Base-by-base conservation (phyloP, 257 asterid species). In the Solanum stenotomum region DNA sequence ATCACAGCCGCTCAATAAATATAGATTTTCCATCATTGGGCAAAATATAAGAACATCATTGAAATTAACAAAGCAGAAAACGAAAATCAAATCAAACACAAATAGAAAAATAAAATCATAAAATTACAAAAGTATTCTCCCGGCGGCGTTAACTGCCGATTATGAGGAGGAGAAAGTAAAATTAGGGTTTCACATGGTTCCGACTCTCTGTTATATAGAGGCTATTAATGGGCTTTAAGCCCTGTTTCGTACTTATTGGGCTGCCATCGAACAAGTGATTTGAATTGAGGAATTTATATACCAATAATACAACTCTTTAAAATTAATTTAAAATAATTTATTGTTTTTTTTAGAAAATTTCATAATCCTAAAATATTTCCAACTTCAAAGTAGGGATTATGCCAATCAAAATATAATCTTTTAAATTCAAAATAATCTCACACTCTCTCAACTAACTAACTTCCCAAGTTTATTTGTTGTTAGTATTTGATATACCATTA, bases 21-120 rank as follows among this genome's bases (percentile, higher is more conserved):
- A 40, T 52, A 72, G 34, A 3, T 86, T 90, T 89, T 91, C 88
- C 92, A 89, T 91, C 91, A 91, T 82, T 8, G 91, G 89, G 89
- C 92, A n/a, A 72, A 12, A 37, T 3, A n/a, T 44, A 8, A 23
- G 4, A 44, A 7, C 2, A 79, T 27, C 25, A 25, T 61, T 9
- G 70, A 63, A 63, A 63, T 23, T 16, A 81, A 78, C 35, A 77
- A 25, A 42, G 15, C 15, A 74, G 9, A 23, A 89, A 71, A 35
- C 37, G 37, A 34, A 34, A 81, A 68, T 35, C 8, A 70, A 27
- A 27, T 52, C 18, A 14, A 67, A 23, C 34, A 31, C 6, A 65
- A 38, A 79, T 15, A 37, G 59, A 38, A 5, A 22, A 22, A 1
- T 16, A 15, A 46, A 78, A 14, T 13, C 35, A 78, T 1, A 25